Evolutionary conservation across 768 basidiomycete species (phyloP).

Genomic region (Lactarius sanguifluus): DNA sequence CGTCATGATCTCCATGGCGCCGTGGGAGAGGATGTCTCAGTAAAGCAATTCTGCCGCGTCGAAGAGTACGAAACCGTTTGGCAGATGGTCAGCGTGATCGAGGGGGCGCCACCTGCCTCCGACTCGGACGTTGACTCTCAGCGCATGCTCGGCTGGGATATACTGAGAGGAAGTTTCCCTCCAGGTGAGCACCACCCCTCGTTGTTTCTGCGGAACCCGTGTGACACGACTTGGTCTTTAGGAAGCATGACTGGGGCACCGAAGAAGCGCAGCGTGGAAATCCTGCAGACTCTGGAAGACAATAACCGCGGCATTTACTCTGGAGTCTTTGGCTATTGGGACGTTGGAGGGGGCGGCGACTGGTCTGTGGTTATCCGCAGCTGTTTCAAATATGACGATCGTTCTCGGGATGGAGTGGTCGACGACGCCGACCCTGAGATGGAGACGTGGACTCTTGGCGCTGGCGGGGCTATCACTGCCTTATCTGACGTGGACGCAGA

Average conservation of each 20-base stretch:
- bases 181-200: conserved; percentile 55
- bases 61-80: conserved; percentile 95
- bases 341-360: conserved; percentile 83
- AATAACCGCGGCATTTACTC: conserved; percentile 80
- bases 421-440: conserved; percentile 25
- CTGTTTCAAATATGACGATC: conserved; percentile 71
- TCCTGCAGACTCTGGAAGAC: conserved; percentile 77
- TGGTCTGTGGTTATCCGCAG: conserved; percentile 95
- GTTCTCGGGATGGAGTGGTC: conserved; percentile 10
- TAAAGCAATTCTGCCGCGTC: conserved; percentile 81
- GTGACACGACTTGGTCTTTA: conserved; percentile 34
- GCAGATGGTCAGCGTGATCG: conserved; percentile 93
- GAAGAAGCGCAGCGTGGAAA: conserved; percentile 90
- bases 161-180: conserved; percentile 75
- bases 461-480: conserved; percentile 96
- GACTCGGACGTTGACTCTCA: conserved; percentile 39
- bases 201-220: conserved; percentile 4
- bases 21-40: conserved; percentile 77
- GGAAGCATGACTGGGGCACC: conserved; percentile 98
- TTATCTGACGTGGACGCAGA: conserved; percentile 81
- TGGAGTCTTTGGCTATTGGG: conserved; percentile 92
- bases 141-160: conserved; percentile 70
- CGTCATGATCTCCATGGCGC: conserved; percentile 87
- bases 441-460: conserved; percentile 79
- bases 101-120: conserved; percentile 49